Evolutionary conservation across 192 early-diverging fungal species (phyloP).

Genomic region (Chytriomyces sp.): DNA sequence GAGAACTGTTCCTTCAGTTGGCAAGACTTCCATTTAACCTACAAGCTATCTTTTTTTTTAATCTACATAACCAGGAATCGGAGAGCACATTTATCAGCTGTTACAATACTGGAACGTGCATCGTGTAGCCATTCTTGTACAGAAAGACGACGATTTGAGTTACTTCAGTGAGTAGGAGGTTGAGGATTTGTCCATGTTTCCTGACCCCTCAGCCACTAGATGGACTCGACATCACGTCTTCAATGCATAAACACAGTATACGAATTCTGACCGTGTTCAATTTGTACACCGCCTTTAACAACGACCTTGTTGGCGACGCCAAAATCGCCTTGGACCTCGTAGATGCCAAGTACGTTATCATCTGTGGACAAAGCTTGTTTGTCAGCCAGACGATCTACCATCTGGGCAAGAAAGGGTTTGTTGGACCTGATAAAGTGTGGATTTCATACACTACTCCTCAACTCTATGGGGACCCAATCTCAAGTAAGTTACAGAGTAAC

Average conservation of each 20-base stretch:
- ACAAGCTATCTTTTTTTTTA: background rate
- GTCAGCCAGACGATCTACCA: background rate
- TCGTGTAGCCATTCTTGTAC: background rate
- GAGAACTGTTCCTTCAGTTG: background rate
- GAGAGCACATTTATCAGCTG: conserved; percentile 13
- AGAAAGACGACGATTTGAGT: conserved; percentile 18
- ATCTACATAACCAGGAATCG: background rate
- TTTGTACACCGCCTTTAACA: background rate
- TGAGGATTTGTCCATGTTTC: background rate
- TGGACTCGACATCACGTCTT: background rate
- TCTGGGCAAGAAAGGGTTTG: background rate
- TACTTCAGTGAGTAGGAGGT: background rate
- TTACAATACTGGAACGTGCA: conserved; percentile 4
- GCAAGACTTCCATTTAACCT: background rate
- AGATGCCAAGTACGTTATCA: background rate
- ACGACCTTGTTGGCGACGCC: background rate
- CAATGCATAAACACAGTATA: background rate
- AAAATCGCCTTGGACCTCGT: background rate
- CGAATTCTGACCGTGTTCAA: background rate
- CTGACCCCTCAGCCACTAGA: background rate
- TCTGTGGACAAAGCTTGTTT: background rate
- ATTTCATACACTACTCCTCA: background rate
- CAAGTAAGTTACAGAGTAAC: background rate
- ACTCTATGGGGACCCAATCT: background rate
- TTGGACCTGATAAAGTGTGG: conserved; percentile 7